A percentile compares a stretch with the other conserved stretches of the same genome.
phyloP scores from a whole-genome alignment of 441 rosid species.

The Pelargonium cotyledonis region DNA sequence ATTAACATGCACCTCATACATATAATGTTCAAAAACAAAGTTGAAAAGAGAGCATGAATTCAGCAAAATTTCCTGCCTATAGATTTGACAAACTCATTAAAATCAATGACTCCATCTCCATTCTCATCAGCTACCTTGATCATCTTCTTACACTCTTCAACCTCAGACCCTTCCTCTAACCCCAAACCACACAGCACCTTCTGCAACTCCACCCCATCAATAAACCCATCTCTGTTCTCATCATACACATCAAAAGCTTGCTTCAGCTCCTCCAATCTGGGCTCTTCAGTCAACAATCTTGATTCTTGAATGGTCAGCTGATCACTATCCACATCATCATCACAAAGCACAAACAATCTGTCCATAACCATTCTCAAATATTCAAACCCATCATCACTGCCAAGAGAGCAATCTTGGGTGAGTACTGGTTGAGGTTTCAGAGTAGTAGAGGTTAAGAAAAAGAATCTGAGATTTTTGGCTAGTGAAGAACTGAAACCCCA shows the following conservation, averaged over 20 bases:
- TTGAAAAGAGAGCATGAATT: no score
- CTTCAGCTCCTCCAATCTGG: conserved; percentile 19
- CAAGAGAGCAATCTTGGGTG: neutral
- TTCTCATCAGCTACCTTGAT: neutral
- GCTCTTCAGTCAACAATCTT: neutral
- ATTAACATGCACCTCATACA: neutral
- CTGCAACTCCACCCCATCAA: conserved; percentile 21
- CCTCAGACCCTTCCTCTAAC: neutral
- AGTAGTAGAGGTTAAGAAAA: neutral
- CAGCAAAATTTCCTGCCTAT: no score
- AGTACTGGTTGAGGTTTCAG: neutral
- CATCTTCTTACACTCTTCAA: conserved; percentile 3
- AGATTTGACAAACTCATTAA: no score
- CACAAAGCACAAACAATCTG: neutral
- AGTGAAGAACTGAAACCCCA: neutral
- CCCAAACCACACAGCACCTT: conserved; percentile 20
- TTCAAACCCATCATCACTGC: neutral
- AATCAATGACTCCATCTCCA: no score
- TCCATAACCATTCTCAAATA: neutral
- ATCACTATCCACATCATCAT: neutral
- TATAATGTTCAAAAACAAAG: no score
- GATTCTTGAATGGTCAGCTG: neutral
- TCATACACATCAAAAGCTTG: conserved; percentile 22
- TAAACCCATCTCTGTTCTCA: conserved; percentile 20
- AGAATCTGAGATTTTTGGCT: neutral